Evolutionary conservation across 2,329 filamentous ascomycete genomes (phyloP).

Genomic region (Paecilomyces fulvus): DNA sequence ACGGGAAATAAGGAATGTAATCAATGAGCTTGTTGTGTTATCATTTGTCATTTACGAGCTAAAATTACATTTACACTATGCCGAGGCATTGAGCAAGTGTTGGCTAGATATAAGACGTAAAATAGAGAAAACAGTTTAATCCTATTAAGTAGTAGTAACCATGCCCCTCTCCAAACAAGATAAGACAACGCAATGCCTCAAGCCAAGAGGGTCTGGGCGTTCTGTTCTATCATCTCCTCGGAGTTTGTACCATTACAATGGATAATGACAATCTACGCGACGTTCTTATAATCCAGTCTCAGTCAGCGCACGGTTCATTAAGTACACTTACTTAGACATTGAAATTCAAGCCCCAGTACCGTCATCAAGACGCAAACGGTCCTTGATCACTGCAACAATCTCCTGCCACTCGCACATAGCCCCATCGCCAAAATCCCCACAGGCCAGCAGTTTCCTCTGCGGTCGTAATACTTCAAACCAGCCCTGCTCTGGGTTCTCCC

Average conservation of each 20-base stretch:
- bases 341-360: neutral
- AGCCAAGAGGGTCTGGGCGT: no score
- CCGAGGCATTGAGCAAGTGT: neutral
- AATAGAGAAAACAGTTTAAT: no score
- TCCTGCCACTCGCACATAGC: constrained; percentile 76
- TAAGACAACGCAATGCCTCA: no score
- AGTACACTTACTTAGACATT: neutral
- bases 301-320: no score
- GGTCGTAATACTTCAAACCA: constrained; percentile 68
- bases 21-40: neutral
- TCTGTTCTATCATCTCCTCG: no score
- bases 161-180: no score
- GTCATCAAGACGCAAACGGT: constrained; percentile 9
- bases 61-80: neutral
- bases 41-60: neutral
- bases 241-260: no score
- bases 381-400: constrained; percentile 60
- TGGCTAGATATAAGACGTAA: no score
- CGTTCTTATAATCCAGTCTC: no score
- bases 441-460: constrained; percentile 64
- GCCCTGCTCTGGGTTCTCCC: constrained; percentile 25
- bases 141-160: no score
- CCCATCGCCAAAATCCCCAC: constrained; percentile 73
- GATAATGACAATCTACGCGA: no score
- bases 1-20: constrained; percentile 6